Evolutionary conservation across 768 basidiomycete species (phyloP).

Genomic region (Calvatia gigantea): DNA sequence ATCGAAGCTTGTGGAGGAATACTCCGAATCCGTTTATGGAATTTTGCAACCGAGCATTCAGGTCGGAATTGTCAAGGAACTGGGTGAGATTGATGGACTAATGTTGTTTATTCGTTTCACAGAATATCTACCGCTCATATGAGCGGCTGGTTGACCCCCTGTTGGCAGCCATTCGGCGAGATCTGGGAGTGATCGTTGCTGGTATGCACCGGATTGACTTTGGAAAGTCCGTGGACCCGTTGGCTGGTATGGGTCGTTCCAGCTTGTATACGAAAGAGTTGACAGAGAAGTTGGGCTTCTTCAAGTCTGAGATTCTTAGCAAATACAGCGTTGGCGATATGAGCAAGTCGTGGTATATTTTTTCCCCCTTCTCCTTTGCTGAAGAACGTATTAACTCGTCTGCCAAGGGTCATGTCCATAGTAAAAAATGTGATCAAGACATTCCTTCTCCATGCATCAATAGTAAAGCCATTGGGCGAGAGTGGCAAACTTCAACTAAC

Average conservation of each 20-base stretch:
- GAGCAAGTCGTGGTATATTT: slow-evolving; percentile 63
- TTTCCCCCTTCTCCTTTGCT: not conserved
- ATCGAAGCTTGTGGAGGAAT: slow-evolving; percentile 62
- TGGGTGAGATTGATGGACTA: not conserved
- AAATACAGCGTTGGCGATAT: slow-evolving; percentile 72
- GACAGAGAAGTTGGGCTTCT: slow-evolving; percentile 79
- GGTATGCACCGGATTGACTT: slow-evolving; percentile 86
- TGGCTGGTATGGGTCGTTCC: slow-evolving; percentile 58
- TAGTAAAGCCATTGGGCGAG: slow-evolving; percentile 88
- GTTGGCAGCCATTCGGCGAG: slow-evolving; percentile 68
- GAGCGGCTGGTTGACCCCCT: slow-evolving; percentile 61
- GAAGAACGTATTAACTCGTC: not conserved
- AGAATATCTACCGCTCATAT: slow-evolving; percentile 53
- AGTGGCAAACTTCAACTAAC: slow-evolving; percentile 91
- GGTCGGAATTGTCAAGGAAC: slow-evolving; percentile 36
- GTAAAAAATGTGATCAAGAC: slow-evolving; percentile 78
- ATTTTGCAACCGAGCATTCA: slow-evolving; percentile 54
- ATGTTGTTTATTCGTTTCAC: not conserved
- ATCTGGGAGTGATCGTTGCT: slow-evolving; percentile 74
- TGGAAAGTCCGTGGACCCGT: slow-evolving; percentile 64
- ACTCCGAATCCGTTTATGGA: slow-evolving; percentile 53
- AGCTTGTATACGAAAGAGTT: slow-evolving; percentile 93
- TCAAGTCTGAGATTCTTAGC: slow-evolving; percentile 73
- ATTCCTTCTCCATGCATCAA: slow-evolving; percentile 93
- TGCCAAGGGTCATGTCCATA: slow-evolving; percentile 55